Conservation (phyloP, 495 filamentous ascomycete genomes). For the Penicillium daleae region DNA sequence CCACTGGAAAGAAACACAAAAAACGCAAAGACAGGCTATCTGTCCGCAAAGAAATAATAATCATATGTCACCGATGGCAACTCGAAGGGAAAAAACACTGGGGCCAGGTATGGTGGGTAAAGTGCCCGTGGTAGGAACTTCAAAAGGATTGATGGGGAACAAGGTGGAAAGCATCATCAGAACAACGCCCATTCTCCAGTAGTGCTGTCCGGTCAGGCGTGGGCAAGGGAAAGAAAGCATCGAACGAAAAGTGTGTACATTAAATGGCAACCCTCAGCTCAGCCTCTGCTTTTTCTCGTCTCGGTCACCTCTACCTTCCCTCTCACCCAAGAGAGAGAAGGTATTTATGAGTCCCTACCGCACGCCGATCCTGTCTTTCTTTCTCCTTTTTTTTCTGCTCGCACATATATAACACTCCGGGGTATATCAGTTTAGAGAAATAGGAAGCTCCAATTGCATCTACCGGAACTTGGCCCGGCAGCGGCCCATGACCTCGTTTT, state of each 20-base stretch:
- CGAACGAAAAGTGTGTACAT: background rate
- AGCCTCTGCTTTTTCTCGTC: background rate
- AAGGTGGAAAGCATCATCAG: constrained; percentile 14
- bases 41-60: background rate
- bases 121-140: background rate
- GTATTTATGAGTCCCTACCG: background rate
- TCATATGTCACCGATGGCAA: constrained; percentile 17
- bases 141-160: constrained; percentile 13
- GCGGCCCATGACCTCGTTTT: constrained; percentile 98
- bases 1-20: constrained; percentile 15
- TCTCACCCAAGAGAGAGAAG: background rate
- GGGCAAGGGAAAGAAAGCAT: constrained; percentile 1
- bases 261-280: background rate
- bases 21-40: constrained; percentile 1
- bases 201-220: constrained; percentile 17
- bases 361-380: background rate
- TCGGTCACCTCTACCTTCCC: background rate
- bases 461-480: constrained; percentile 84
- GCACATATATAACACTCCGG: constrained; percentile 2
- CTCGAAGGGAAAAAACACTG: constrained; percentile 11
- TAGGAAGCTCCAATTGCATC: constrained; percentile 9
- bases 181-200: constrained; percentile 34
- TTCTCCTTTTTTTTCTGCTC: constrained; percentile 11
- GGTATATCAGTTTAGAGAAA: constrained; percentile 3
- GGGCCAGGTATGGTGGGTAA: constrained; percentile 12